Evolutionary conservation across 2,329 filamentous ascomycete species (phyloP).

Genomic region (Plenodomus lindquistii): DNA sequence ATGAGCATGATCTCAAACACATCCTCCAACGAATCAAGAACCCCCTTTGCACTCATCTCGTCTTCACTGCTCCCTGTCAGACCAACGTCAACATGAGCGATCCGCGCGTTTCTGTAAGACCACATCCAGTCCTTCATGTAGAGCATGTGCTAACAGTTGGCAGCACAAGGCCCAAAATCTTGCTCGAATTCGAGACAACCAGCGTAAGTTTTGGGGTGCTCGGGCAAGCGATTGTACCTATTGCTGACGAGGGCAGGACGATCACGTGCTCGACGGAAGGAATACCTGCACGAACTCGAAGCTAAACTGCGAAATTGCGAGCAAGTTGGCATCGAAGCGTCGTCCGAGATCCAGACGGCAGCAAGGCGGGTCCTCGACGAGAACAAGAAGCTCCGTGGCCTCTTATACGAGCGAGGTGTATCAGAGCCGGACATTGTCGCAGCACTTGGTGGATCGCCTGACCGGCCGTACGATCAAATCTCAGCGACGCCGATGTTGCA

Average conservation of each 20-base stretch:
- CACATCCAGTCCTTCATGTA: not conserved
- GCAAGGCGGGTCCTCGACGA: constrained; percentile 71
- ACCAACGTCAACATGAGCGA: constrained; percentile 32
- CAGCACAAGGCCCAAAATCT: constrained; percentile 47
- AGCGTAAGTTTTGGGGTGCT: constrained; percentile 48
- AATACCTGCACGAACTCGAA: constrained; percentile 73
- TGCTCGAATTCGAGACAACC: constrained; percentile 74
- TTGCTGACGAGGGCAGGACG: constrained; percentile 51
- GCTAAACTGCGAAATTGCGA: constrained; percentile 66
- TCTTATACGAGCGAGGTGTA: constrained; percentile 64
- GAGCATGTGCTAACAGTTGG: constrained; percentile 6
- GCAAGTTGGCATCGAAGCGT: constrained; percentile 67
- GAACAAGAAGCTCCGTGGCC: constrained; percentile 64
- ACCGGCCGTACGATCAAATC: constrained; percentile 31
- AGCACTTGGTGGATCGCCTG: constrained; percentile 27
- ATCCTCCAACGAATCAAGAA: not conserved
- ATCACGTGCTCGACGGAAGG: constrained; percentile 73
- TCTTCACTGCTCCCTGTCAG: constrained; percentile 5
- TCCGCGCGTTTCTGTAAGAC: constrained; percentile 23
- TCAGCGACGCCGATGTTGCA: constrained; percentile 33
- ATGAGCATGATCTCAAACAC: constrained; percentile 19
- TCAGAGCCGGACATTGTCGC: constrained; percentile 57
- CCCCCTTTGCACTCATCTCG: not conserved
- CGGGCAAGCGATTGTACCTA: not conserved
- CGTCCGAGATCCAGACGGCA: constrained; percentile 71